Conservation (phyloP, 2,329 filamentous ascomycete species). For the Talaromyces rugulosus region DNA sequence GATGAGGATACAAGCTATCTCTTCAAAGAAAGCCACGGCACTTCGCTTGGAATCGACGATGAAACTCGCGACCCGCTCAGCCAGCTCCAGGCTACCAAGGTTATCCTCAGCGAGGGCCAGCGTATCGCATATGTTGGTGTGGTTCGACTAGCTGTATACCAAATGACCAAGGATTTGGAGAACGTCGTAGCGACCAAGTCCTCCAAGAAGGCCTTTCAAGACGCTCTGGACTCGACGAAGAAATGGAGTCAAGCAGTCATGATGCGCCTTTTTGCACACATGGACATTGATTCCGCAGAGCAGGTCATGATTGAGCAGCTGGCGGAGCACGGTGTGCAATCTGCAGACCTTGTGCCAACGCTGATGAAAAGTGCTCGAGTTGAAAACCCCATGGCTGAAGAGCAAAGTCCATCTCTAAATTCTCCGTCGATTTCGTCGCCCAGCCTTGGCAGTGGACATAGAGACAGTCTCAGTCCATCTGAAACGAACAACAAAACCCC, state of each 20-base stretch:
- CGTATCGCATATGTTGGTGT: constrained; percentile 93
- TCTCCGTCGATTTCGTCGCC: constrained; percentile 31
- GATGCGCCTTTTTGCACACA: constrained; percentile 88
- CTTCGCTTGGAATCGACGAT: constrained; percentile 63
- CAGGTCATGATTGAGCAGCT: constrained; percentile 99
- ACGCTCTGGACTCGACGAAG: constrained; percentile 71
- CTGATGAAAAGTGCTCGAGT: constrained; percentile 91
- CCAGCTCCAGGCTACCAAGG: constrained; percentile 94
- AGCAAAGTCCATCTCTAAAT: constrained; percentile 32
- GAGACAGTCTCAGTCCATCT: constrained; percentile 29
- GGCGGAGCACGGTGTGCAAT: constrained; percentile 82
- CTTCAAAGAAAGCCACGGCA: constrained; percentile 69
- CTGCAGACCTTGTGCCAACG: constrained; percentile 75
- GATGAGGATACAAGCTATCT: constrained; percentile 96
- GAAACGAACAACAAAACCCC: constrained; percentile 36
- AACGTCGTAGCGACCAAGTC: constrained; percentile 56
- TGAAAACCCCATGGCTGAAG: constrained; percentile 78
- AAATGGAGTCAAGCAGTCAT: constrained; percentile 99
- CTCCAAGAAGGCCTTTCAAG: constrained; percentile 66
- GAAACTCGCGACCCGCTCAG: constrained; percentile 79
- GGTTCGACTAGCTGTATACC: constrained; percentile 72
- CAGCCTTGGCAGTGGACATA: constrained; percentile 19
- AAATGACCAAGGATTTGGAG: constrained; percentile 68
- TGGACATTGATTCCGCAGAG: constrained; percentile 85
- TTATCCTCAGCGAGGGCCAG: constrained; percentile 90